Evolutionary conservation across 139 green algal genomes (phyloP), one percentile per base, ranked within the genome.

Genomic region (Monoraphidium neglectum): DNA sequence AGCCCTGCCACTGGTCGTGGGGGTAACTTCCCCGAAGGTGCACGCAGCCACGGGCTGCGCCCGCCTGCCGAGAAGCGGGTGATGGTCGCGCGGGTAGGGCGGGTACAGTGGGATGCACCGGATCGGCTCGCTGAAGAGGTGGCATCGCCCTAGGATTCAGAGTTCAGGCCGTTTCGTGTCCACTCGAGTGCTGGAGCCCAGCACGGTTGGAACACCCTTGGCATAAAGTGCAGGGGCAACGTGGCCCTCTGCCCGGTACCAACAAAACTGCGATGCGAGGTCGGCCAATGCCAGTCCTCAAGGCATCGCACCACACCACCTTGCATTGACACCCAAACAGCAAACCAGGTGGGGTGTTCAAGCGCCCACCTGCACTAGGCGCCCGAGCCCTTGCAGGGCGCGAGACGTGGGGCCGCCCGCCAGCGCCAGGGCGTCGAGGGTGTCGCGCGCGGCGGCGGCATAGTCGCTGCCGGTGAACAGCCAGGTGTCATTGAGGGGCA

Each of bases 401-500:
- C 57, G 38, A 6, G 36, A 56, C 13, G 86, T 90, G 46, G 81
- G 69, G 37, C 74, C 79, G 21, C 83, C 86, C 1, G 30, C 35
- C 24, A 88, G 54, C 4, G 86, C 76, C 54, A 87, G 53, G n/a
- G 61, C 56, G 63, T 88, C 80, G 24, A 90, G 75, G 6, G 65
- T 5, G 30, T 83, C 73, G 8, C 82, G 70, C 12, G 72, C 72
- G 12, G 51, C 56, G 28, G 49, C 38, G 15, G 86, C 82, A 38
- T 75, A 2, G 24, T 33, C 23, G 1, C 12, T n/a, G 30, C 72
- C 77, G 46, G 43, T 57, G 3, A 90, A 5, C 23, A 90, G 37
- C 86, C 86, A 90, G 1, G 83, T 87, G 78, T 90, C 86, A 59
- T 90, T 90, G 10, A 85, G 46, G 3, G 86, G 86, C 70, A 90